Evolutionary conservation across 1,284 basidiomycete species (phyloP), one percentile per base, ranked within the genome.

Genomic region (Cryptococcus jaspeensis): DNA sequence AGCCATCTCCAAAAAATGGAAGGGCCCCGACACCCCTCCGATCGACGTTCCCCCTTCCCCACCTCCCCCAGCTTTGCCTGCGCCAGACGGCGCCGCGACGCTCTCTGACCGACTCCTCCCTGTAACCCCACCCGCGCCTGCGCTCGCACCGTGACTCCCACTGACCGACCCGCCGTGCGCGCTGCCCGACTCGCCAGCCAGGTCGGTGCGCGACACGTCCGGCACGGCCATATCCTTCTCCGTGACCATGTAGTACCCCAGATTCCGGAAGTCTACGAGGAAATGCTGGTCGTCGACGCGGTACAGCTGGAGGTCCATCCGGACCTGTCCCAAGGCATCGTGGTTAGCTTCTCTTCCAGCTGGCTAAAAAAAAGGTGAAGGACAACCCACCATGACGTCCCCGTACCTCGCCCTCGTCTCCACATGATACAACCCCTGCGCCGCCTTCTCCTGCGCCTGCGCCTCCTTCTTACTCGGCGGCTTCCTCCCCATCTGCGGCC

Each of bases 261-360:
- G 90, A 80, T 98, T 95, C 67, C 96, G 86, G 79, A 99, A 99
- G 74, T 99, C 95, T 60, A 99, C 96, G 35, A 99, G 84, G 77
- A 97, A 99, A 79, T 98, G 98, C 73, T 88, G 86, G 37, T 88
- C 87, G 75, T 99, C 95, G 25, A 98, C 92, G 81, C 90, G 89
- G 76, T 98, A 99, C 44, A 98, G 82, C 69, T 98, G 93, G 2
- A 99, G 82, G 78, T 98, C 96, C 94, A 98, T 97, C 25, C 95
- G 83, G 8, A 93, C 85, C 90, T 93, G 59, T 47, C 13, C n/a
- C 11, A n/a, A 20, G 36, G 42, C 45, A 48, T 11, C 15, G 8
- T 9, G 12, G 52, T 55, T 15, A 51, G 53, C 39, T 13, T 35
- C 46, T 58, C 7, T 49, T 37, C 45, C 46, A 51, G 40, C 25